These are phyloP conservation scores for Wickerhamomyces chambardii DNA, from an alignment of 805 yeast genomes.

Conservation along the genomic window DNA sequence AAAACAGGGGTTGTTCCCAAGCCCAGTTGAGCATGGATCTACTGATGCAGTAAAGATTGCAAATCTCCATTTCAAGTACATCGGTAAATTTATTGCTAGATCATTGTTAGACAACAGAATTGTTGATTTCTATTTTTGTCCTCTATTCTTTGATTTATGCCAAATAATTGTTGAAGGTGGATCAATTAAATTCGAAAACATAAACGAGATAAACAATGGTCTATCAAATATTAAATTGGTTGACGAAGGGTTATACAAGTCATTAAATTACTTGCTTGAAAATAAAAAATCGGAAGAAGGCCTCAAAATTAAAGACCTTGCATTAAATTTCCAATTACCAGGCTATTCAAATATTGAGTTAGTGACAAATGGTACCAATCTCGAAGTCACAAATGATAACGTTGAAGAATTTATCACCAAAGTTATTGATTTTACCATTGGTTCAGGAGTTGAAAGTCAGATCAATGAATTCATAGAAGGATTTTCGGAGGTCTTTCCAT, in stretches of 20 bases:
- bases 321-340: conserved; percentile 65
- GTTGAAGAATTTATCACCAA: conserved; percentile 45
- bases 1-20: conserved; percentile 62
- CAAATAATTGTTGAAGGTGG: conserved; percentile 20
- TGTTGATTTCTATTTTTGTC: conserved; percentile 72
- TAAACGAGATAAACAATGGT: conserved; percentile 3
- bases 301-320: conserved; percentile 42
- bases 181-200: conserved; percentile 1
- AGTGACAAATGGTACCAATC: conserved; percentile 42
- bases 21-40: conserved; percentile 12
- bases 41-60: conserved; percentile 30
- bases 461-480: conserved; percentile 67
- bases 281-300: conserved; percentile 22
- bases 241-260: conserved; percentile 50
- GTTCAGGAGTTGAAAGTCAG: conserved; percentile 57
- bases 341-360: conserved; percentile 61
- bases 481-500: conserved; percentile 77
- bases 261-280: conserved; percentile 40
- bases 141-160: conserved; percentile 57
- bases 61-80: conserved; percentile 44
- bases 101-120: conserved; percentile 83
- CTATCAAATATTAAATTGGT: conserved; percentile 35
- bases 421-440: conserved; percentile 51
- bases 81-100: conserved; percentile 84
- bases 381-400: conserved; percentile 41